Evolutionary conservation across 176 grass and related monocot genomes (phyloP), one percentile per base, ranked within the genome.

Genomic region (Triticum urartu): DNA sequence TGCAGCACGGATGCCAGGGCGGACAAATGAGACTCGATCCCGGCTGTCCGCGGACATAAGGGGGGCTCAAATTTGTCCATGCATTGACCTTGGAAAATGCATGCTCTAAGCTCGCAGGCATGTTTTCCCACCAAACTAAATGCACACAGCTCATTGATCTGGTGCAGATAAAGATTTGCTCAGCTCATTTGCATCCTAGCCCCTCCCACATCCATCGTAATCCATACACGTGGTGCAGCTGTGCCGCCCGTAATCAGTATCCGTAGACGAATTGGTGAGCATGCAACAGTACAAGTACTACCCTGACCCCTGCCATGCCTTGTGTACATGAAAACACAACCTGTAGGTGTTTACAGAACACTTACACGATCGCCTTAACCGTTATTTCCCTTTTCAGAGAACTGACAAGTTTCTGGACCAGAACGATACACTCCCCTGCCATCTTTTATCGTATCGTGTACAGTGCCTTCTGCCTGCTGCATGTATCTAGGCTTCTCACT

Each of bases 351-450:
- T 81, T 48, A 59, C 56, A 59, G 56, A 21, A 21, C 56, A 64
- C 25, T 18, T 4, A 38, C 45, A 15, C 28, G 6, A 34, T 59
- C 6, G 62, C 11, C 25, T 64, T 65, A 81, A 65, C 62, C 25
- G 39, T 81, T 66, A 40, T 48, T 32, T 82, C 45, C 68, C 80
- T 56, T 82, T 82, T 54, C 64, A 69, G 45, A 70, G 68, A 82
- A 56, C 65, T 82, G 80, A 70, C 64, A 82, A 35, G 65, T 36
- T 54, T 54, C 72, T 33, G 64, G 43, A 35, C 25, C 17, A n/a
- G 64, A 50, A 30, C 72, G 72, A 30, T 76, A 58, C 18, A 75
- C 72, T 52, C 5, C 72, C 11, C 34, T 52, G 39, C 45, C 79
- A 45, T 34, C 70, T 81, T 82, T 82, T 18, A 82, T 47, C 65